Conservation (phyloP, 139 green algal genomes). For the Helicosporidium sp. region DNA sequence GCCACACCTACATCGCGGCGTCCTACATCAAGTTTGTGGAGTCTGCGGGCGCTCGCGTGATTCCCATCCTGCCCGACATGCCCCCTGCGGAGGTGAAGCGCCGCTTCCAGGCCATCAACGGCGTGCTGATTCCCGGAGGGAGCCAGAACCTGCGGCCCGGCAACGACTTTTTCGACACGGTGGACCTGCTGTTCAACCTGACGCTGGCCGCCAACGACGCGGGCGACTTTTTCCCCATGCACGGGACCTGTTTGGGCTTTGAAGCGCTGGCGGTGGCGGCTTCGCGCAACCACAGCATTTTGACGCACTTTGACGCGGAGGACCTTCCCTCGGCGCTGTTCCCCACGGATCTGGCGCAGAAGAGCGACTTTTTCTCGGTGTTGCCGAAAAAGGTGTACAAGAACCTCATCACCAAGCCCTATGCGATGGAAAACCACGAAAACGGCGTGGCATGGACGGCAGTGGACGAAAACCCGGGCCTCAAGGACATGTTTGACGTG, state of each 20-base stretch:
- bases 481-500: slow-evolving; percentile 47
- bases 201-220: slow-evolving; percentile 48
- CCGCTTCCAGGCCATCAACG: slow-evolving; percentile 35
- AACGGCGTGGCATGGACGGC: slow-evolving; percentile 18
- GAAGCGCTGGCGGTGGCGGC: slow-evolving; percentile 43
- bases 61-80: slow-evolving; percentile 62
- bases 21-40: slow-evolving; percentile 64
- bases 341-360: slow-evolving; percentile 24
- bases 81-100: slow-evolving; percentile 21
- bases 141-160: slow-evolving; percentile 32
- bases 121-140: slow-evolving; percentile 55
- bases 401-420: slow-evolving; percentile 37
- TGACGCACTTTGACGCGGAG: slow-evolving; percentile 37
- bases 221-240: slow-evolving; percentile 56
- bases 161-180: slow-evolving; percentile 55
- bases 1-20: slow-evolving; percentile 53
- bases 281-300: slow-evolving; percentile 28
- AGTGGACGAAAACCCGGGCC: slow-evolving; percentile 23
- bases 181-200: slow-evolving; percentile 30
- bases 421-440: slow-evolving; percentile 66
- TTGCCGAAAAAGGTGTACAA: slow-evolving; percentile 36
- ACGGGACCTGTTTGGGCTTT: slow-evolving; percentile 64
- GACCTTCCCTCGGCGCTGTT: slow-evolving; percentile 44
- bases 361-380: slow-evolving; percentile 21
- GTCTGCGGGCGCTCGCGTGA: slow-evolving; percentile 41